phyloP scores from a whole-genome alignment of 2,329 filamentous ascomycete genomes.

The Microcyclospora tardicrescens region DNA sequence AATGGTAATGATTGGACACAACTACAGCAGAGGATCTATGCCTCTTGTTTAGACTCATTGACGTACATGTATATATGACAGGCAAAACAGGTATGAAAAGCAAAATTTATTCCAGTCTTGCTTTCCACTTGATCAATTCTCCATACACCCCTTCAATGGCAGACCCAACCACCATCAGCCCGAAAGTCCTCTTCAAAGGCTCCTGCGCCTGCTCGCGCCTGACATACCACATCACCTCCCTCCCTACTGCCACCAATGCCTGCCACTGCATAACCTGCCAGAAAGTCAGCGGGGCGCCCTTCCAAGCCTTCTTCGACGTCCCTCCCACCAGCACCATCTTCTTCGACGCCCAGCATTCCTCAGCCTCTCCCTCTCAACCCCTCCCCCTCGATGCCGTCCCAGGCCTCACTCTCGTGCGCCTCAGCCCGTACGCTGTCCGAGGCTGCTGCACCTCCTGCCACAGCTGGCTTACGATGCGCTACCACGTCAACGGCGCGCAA shows the following conservation, averaged over 20 bases:
- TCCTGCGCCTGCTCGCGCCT: conserved; percentile 14
- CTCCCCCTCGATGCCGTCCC: conserved; percentile 9
- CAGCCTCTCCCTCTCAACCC: conserved; percentile 7
- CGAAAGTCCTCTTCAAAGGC: conserved; percentile 8
- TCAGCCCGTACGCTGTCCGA: conserved; percentile 9
- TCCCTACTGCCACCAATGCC: conserved; percentile 3
- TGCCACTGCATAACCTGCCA: conserved; percentile 15
- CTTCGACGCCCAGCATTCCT: conserved; percentile 8
- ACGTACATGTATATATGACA: no score
- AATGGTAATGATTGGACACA: no score
- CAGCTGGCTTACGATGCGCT: conserved; percentile 13
- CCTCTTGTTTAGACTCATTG: no score
- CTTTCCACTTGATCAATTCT: no score
- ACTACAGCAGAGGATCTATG: no score
- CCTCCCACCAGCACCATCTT: conserved; percentile 5
- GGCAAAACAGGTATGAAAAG: no score
- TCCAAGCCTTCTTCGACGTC: conserved; percentile 11
- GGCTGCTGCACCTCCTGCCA: conserved; percentile 12
- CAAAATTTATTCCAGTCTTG: no score
- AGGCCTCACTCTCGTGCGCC: conserved; percentile 7
- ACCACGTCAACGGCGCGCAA: conserved; percentile 5
- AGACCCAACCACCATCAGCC: not conserved
- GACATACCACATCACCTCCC: conserved; percentile 9
- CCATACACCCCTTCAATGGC: no score
- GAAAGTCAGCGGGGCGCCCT: conserved; percentile 13